Percentiles rank a stretch among this genome's conserved stretches.
Conservation (phyloP, 2,329 filamentous ascomycete genomes). For the Fusarium zealandicum region DNA sequence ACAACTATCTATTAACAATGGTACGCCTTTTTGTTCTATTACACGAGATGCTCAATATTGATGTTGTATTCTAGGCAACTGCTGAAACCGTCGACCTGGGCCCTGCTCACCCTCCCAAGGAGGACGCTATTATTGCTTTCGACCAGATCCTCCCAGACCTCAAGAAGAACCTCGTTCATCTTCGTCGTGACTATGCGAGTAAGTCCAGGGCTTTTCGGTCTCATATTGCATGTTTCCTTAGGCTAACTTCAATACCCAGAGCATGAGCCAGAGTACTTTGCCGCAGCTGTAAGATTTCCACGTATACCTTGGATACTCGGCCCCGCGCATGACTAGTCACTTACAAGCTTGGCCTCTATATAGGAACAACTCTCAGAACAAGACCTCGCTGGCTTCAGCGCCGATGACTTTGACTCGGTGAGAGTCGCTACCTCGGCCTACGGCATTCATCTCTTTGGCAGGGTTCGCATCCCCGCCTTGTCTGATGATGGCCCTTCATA, state of each 20-base stretch:
- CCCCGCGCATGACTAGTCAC: too few relatives aligned
- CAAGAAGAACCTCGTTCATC: slow-evolving; percentile 58
- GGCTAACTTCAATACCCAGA: slow-evolving; percentile 45
- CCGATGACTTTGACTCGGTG: slow-evolving; percentile 86
- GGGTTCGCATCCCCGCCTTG: slow-evolving; percentile 66
- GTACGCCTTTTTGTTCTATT: slow-evolving; percentile 4
- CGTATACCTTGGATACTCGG: neutral
- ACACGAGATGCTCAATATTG: neutral
- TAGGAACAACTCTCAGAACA: slow-evolving; percentile 62
- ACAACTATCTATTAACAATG: slow-evolving; percentile 21
- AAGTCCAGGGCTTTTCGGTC: too few relatives aligned
- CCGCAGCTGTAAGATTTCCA: slow-evolving; percentile 49
- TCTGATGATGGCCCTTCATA: slow-evolving; percentile 68
- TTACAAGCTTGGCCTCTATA: neutral
- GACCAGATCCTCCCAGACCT: slow-evolving; percentile 58
- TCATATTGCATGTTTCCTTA: too few relatives aligned
- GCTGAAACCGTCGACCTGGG: slow-evolving; percentile 61
- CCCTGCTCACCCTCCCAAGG: slow-evolving; percentile 55
- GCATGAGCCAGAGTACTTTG: slow-evolving; percentile 63
- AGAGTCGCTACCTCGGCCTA: slow-evolving; percentile 90
- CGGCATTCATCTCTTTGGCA: slow-evolving; percentile 75
- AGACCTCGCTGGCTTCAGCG: slow-evolving; percentile 84
- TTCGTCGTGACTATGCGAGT: slow-evolving; percentile 57
- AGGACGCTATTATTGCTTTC: slow-evolving; percentile 60
- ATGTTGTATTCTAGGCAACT: slow-evolving; percentile 51